Evolutionary conservation across 1,284 basidiomycete species (phyloP), one percentile per base, ranked within the genome.

Genomic region (Boletus semigastroideus): DNA sequence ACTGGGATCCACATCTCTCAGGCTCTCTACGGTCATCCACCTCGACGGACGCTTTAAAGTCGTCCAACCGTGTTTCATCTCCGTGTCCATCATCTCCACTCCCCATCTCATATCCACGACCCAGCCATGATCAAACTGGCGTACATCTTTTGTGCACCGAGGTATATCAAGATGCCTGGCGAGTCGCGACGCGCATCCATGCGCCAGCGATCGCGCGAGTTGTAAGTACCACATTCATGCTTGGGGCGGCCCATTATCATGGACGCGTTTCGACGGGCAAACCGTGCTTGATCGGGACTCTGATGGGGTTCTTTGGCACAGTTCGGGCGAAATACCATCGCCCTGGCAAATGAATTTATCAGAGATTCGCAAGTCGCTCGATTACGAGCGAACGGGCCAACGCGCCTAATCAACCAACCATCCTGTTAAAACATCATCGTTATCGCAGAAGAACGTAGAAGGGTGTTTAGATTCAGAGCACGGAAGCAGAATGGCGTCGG

Each of bases 351-450:
- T 52, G 51, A 52, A 53, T n/a, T 40, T 67, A 20, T 67, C 65
- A 10, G 63, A 69, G 13, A 66, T 67, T 43, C 61, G 68, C 22
- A 69, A 45, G 57, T 70, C 68, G 48, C 64, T 67, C 59, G 68
- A 66, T 49, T 37, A 56, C 42, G 64, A 66, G 50, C 56, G 20
- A 38, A 5, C 22, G 2, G 58, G 56, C 42, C 51, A 55, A 12
- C 56, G 41, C 37, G 40, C 55, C 47, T 66, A 50, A 64, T 31
- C 43, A 38, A 45, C 36, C 28, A 38, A 14, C 13, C 41, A 52
- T 34, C 20, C 34, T 33, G 30, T 51, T 17, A 54, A 47, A 17
- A 12, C 33, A 48, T 42, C 22, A 48, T 42, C 22, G 27, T 41
- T n/a, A 40, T 34, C 28, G n/a, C 27, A 31, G 5, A 34, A 22